Evolutionary conservation across 1,284 basidiomycete genomes (phyloP), one percentile per base, ranked within the genome.

Genomic region (Tilletia setariae): DNA sequence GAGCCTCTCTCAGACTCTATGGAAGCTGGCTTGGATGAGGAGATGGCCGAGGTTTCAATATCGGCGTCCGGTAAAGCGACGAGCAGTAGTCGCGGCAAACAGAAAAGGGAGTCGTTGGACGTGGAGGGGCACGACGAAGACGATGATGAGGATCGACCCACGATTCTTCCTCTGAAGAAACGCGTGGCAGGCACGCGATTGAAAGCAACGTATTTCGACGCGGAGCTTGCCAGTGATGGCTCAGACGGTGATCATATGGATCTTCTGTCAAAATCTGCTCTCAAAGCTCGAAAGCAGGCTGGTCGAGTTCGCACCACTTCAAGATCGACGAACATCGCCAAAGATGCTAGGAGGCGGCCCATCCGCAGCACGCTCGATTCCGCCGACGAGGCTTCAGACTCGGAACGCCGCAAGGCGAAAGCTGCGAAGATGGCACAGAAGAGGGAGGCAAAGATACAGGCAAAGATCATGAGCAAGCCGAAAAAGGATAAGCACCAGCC

Each of bases 161-260:
- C 28, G 1, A 46, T 79, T 0, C 65, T 81, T 23, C 79, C 79
- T 25, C 74, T 76, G 30, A 81, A 80, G 73, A 81, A 81, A 67
- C 71, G 79, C 6, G 70, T 74, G 8, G 71, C 74, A 56, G 72
- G 78, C 21, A 79, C 79, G 0, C 75, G 79, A 63, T 71, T 79
- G 67, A 79, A 79, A 64, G 78, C 78, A 0, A 70, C 59, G n/a
- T 70, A 70, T 21, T 69, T 69, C 2, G 72, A 68, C 4, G 64
- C 46, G 13, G 71, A 67, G 15, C 43, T 63, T 23, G 35, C 40
- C 40, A 63, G 62, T 16, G 66, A 67, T 30, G 44, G 47, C 3
- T 35, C 62, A 19, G 66, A 40, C 15, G 51, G 28, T 11, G 51
- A 53, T 53, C 13, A 21, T 15, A 28, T 25, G n/a, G 23, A 53